Conservation (phyloP, 805 yeast species). For the Ogataea sp. region DNA sequence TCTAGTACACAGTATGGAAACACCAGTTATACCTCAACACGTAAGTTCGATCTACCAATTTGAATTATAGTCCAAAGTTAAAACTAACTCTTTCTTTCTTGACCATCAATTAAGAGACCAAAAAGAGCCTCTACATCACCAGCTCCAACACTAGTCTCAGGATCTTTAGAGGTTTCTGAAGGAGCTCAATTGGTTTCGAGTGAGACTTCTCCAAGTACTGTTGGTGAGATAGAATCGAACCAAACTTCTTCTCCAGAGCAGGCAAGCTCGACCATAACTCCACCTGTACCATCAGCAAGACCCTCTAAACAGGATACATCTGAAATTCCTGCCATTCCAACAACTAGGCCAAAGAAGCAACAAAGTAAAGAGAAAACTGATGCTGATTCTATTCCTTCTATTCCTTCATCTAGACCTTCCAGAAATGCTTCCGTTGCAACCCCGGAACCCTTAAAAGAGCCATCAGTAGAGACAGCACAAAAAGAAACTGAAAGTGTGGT, state of each 20-base stretch:
- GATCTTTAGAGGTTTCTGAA: too few relatives aligned
- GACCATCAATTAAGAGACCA: conserved; percentile 8
- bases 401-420: conserved; percentile 3
- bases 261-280: neutral
- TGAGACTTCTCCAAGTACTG: too few relatives aligned
- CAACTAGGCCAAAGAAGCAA: conserved; percentile 7
- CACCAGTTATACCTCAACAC: conserved; percentile 14
- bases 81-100: neutral
- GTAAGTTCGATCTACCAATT: conserved; percentile 8
- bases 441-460: neutral
- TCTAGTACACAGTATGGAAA: conserved; percentile 7
- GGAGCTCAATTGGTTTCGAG: too few relatives aligned
- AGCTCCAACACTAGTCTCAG: too few relatives aligned
- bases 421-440: neutral
- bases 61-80: neutral
- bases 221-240: too few relatives aligned
- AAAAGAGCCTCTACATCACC: too few relatives aligned
- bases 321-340: conserved; percentile 10
- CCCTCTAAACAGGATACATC: neutral
- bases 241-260: too few relatives aligned
- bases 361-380: neutral
- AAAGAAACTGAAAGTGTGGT: neutral
- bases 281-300: neutral
- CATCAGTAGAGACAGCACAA: neutral
- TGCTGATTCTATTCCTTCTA: too few relatives aligned